Evolutionary conservation across 805 yeast species (phyloP).

Genomic region (Pichia nakasei): DNA sequence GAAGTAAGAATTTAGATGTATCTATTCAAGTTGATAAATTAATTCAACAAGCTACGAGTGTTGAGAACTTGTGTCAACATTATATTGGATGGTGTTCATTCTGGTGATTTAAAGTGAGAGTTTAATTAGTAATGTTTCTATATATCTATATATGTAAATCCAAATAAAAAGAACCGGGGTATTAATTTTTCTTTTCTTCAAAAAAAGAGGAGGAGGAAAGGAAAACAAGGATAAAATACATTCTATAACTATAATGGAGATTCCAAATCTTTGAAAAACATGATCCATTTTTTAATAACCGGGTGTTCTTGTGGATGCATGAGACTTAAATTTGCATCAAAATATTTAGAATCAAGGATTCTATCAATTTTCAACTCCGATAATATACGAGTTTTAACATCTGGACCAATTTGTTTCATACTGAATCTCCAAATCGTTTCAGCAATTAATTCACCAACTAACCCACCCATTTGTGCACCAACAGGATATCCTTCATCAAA

Average conservation of each 20-base stretch:
- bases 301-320: constrained; percentile 23
- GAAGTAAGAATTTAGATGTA: constrained; percentile 61
- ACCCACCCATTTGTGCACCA: constrained; percentile 64
- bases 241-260: background rate
- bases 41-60: constrained; percentile 93
- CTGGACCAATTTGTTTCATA: constrained; percentile 4
- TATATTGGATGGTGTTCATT: constrained; percentile 99
- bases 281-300: constrained; percentile 20
- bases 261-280: background rate
- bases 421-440: constrained; percentile 15
- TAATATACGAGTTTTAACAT: constrained; percentile 29
- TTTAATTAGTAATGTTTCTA: background rate
- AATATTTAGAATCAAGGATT: constrained; percentile 46
- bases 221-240: too few species aligned
- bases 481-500: constrained; percentile 72
- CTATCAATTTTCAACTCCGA: constrained; percentile 50
- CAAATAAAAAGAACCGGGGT: constrained; percentile 1
- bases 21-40: constrained; percentile 88
- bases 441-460: constrained; percentile 60
- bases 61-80: constrained; percentile 92
- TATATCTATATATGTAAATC: background rate
- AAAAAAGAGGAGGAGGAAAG: too few species aligned
- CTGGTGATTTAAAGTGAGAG: constrained; percentile 46
- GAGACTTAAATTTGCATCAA: constrained; percentile 40
- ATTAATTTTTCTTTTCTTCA: too few species aligned